These are phyloP conservation scores for Flaveria sonorensis DNA, from an alignment of 129 eudicot genomes.

Conservation along the genomic window DNA sequence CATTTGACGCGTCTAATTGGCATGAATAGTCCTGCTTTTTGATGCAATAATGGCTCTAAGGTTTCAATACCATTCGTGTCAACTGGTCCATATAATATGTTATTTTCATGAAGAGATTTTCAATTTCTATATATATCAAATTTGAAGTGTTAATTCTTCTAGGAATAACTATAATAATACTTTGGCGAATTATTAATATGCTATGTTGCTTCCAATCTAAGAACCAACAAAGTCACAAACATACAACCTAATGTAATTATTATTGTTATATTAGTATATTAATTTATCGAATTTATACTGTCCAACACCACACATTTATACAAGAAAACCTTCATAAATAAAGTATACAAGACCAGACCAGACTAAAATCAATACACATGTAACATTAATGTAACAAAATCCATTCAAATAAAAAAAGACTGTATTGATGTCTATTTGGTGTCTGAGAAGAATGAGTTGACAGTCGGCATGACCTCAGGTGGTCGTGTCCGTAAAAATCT, in stretches of 20 bases:
- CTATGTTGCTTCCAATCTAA: not conserved
- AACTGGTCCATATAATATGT: too few relatives aligned
- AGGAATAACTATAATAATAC: too few relatives aligned
- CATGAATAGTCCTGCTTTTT: too few relatives aligned
- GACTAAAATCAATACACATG: not conserved
- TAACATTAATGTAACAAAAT: constrained; percentile 10
- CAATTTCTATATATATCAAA: too few relatives aligned
- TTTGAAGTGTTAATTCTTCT: too few relatives aligned
- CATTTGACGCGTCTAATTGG: too few relatives aligned
- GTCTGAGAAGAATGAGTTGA: constrained; percentile 81
- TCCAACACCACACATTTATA: not conserved
- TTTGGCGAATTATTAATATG: not conserved
- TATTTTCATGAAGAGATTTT: too few relatives aligned
- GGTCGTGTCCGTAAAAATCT: constrained; percentile 78
- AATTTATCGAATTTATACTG: not conserved
- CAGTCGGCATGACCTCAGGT: constrained; percentile 78
- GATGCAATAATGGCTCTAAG: too few relatives aligned
- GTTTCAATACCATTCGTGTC: too few relatives aligned
- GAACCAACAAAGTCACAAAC: not conserved
- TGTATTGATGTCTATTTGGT: constrained; percentile 28
- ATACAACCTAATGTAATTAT: not conserved
- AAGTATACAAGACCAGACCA: not conserved
- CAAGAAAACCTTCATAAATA: not conserved
- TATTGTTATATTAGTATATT: not conserved
- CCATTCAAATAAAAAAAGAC: not conserved